These are phyloP conservation scores for Neurospora sp. DNA, from an alignment of 495 filamentous ascomycete species.

Conservation along the genomic window DNA sequence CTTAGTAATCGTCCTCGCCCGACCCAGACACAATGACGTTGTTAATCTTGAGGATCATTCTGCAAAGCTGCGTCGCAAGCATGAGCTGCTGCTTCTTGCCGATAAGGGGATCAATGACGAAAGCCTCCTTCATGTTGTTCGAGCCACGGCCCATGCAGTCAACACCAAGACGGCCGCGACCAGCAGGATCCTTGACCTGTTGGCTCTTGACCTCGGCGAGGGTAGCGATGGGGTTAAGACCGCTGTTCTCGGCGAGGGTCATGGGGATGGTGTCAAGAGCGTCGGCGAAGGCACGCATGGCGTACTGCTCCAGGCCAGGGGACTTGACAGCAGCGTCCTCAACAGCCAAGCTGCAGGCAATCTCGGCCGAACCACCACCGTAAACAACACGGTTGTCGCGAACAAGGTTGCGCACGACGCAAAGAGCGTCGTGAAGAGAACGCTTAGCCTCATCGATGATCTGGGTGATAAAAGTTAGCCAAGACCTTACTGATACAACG, in stretches of 20 bases:
- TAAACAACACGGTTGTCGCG: constrained; percentile 97
- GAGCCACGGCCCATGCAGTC: constrained; percentile 94
- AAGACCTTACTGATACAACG: neutral
- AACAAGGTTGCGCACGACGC: constrained; percentile 94
- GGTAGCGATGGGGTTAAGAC: constrained; percentile 89
- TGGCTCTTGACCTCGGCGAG: constrained; percentile 89
- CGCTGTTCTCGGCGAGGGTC: constrained; percentile 95
- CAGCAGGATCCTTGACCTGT: constrained; percentile 78
- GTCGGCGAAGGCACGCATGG: constrained; percentile 95
- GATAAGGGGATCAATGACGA: constrained; percentile 96
- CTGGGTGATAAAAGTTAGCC: constrained; percentile 32
- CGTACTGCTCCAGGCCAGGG: constrained; percentile 93
- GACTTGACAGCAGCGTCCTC: constrained; percentile 93
- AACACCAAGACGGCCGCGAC: constrained; percentile 62
- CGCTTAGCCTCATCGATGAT: constrained; percentile 99
- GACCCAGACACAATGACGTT: constrained; percentile 94
- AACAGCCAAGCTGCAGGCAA: constrained; percentile 92
- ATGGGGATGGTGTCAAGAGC: constrained; percentile 92
- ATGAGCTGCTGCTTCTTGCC: constrained; percentile 94
- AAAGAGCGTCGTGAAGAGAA: constrained; percentile 93
- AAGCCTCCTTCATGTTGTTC: constrained; percentile 94
- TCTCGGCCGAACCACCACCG: constrained; percentile 93
- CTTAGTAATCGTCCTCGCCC: constrained; percentile 84
- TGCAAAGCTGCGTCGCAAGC: constrained; percentile 91
- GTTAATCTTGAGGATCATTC: constrained; percentile 97